Evolutionary conservation across 2,329 filamentous ascomycete genomes (phyloP).

Genomic region (Lachnellula arida): DNA sequence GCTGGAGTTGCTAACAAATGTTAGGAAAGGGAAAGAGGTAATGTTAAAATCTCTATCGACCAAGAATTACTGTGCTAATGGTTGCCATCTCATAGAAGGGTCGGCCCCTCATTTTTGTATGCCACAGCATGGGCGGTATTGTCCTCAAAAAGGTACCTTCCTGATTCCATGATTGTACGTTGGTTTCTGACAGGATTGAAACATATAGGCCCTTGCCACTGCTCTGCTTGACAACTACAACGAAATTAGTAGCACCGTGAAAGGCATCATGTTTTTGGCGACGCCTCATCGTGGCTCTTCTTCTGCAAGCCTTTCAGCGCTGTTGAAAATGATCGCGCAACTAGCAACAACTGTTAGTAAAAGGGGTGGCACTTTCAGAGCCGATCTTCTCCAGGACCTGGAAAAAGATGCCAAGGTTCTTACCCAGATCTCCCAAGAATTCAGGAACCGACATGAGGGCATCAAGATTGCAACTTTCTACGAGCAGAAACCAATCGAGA

Average conservation of each 20-base stretch:
- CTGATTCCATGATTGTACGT: too few relatives aligned
- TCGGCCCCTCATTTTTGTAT: constrained; percentile 18
- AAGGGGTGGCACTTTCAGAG: background rate
- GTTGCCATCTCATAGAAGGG: background rate
- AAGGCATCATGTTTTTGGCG: constrained; percentile 35
- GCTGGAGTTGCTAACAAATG: constrained; percentile 9
- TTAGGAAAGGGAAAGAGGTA: background rate
- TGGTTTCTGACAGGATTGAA: background rate
- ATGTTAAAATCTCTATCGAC: background rate
- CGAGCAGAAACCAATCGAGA: constrained; percentile 6
- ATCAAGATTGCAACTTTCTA: constrained; percentile 18
- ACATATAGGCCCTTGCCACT: constrained; percentile 8
- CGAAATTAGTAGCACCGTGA: constrained; percentile 22
- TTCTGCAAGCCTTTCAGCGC: constrained; percentile 2
- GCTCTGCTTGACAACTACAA: constrained; percentile 15
- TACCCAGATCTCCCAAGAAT: constrained; percentile 12
- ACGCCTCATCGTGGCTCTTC: constrained; percentile 37
- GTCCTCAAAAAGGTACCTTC: constrained; percentile 14
- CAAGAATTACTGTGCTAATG: background rate
- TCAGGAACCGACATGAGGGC: constrained; percentile 10
- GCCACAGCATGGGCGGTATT: constrained; percentile 25
- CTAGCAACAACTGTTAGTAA: background rate
- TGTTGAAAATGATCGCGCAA: background rate
- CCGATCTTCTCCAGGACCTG: constrained; percentile 11
- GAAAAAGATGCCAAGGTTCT: constrained; percentile 9